phyloP scores from a whole-genome alignment of 2,329 filamentous ascomycete species.

The Clathrospora elynae region DNA sequence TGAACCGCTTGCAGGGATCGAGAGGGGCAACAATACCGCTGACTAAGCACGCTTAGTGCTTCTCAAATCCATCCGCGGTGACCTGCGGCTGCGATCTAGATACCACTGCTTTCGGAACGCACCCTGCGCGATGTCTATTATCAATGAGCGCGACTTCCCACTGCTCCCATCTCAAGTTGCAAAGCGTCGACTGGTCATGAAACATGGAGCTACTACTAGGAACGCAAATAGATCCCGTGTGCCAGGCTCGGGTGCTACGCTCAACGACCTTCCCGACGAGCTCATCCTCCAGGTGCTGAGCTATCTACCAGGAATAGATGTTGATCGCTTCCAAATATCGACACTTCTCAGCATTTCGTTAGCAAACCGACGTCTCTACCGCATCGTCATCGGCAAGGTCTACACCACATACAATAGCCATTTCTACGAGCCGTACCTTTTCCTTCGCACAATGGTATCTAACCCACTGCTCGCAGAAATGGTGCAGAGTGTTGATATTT shows the following conservation, averaged over 20 bases:
- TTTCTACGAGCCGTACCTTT: slow-evolving; percentile 34
- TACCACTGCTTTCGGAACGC: not conserved
- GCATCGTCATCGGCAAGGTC: slow-evolving; percentile 24
- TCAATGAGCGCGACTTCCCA: slow-evolving; percentile 29
- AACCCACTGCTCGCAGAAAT: slow-evolving; percentile 22
- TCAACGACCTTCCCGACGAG: slow-evolving; percentile 37
- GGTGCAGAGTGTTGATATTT: slow-evolving; percentile 24
- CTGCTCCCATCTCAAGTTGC: slow-evolving; percentile 22
- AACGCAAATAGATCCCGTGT: not conserved
- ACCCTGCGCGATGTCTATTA: slow-evolving; percentile 14
- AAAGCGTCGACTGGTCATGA: not conserved
- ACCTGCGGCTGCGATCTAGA: not conserved
- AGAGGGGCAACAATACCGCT: not conserved
- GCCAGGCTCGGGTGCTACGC: slow-evolving; percentile 3
- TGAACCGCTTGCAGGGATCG: not conserved
- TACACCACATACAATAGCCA: slow-evolving; percentile 30
- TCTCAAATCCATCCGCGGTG: no score
- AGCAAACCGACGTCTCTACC: slow-evolving; percentile 31
- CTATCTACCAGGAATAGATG: slow-evolving; percentile 27
- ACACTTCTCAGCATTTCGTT: slow-evolving; percentile 29
- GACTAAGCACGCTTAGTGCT: slow-evolving; percentile 7
- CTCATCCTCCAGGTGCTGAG: slow-evolving; percentile 33
- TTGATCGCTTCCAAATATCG: slow-evolving; percentile 21
- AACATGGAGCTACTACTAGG: not conserved
- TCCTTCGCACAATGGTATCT: slow-evolving; percentile 34